Evolutionary conservation across 495 filamentous ascomycete species (phyloP).

Genomic region (Tuber umbilicatum): DNA sequence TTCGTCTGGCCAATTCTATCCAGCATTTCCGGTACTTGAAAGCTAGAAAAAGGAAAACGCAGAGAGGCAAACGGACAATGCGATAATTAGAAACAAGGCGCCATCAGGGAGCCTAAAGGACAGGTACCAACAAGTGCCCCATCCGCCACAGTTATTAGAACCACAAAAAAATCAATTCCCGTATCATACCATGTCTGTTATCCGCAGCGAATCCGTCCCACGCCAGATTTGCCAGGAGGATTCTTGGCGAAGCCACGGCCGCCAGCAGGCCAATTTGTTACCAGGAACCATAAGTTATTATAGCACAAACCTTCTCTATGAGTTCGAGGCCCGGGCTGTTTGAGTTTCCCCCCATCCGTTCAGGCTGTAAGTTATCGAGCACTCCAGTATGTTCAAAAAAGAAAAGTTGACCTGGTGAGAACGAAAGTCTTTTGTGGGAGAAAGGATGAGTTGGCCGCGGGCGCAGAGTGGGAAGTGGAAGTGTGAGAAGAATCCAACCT

Average conservation of each 20-base stretch:
- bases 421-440: not conserved
- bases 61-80: not conserved
- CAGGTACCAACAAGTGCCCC: not conserved
- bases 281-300: too few species aligned
- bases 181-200: too few species aligned
- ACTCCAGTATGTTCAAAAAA: not conserved
- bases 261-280: too few species aligned
- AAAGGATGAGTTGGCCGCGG: not conserved
- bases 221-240: not conserved
- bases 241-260: not conserved
- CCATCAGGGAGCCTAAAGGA: not conserved
- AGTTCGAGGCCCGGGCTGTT: not conserved
- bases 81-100: not conserved
- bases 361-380: not conserved
- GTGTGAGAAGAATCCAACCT: not conserved
- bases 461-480: not conserved
- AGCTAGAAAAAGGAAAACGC: not conserved
- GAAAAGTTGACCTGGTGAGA: not conserved
- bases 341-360: not conserved
- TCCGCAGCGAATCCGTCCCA: not conserved
- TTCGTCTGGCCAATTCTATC: not conserved
- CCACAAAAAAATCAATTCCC: not conserved
- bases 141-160: not conserved
- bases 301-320: not conserved
- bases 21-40: not conserved